phyloP scores from a whole-genome alignment of 2,329 filamentous ascomycete genomes.

The Magnaporthales sp. region DNA sequence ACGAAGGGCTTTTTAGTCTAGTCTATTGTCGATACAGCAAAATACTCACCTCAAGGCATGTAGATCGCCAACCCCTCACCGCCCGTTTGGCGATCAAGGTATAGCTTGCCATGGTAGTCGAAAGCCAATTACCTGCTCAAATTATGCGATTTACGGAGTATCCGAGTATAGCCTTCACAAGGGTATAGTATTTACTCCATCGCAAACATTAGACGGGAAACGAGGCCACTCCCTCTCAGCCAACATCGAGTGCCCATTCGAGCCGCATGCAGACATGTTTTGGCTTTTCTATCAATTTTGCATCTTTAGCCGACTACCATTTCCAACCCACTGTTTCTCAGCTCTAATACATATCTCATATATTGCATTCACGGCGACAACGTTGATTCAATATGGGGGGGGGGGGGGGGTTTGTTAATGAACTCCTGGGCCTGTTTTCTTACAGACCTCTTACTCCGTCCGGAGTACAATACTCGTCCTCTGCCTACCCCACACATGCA shows the following conservation, averaged over 20 bases:
- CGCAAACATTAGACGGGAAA: background rate
- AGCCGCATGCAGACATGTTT: background rate
- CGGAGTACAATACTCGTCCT: background rate
- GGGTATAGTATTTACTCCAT: no score
- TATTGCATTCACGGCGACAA: background rate
- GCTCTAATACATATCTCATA: background rate
- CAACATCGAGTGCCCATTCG: background rate
- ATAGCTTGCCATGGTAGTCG: background rate
- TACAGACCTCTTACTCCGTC: background rate
- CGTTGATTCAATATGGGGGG: background rate
- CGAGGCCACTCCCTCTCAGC: background rate
- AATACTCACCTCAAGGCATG: background rate
- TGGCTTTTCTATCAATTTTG: background rate
- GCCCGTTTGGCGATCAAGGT: background rate
- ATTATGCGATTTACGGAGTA: no score
- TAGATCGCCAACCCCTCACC: background rate
- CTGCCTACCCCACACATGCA: background rate
- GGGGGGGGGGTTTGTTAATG: background rate
- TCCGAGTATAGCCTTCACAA: no score
- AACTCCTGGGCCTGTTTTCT: background rate
- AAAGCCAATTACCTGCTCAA: background rate
- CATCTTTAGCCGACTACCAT: background rate
- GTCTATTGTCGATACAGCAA: background rate
- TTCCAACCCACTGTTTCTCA: background rate
- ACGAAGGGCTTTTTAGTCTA: background rate